These are phyloP conservation scores for Penicillium hesseltinei DNA, from an alignment of 2,329 filamentous ascomycete genomes.

Conservation along the genomic window DNA sequence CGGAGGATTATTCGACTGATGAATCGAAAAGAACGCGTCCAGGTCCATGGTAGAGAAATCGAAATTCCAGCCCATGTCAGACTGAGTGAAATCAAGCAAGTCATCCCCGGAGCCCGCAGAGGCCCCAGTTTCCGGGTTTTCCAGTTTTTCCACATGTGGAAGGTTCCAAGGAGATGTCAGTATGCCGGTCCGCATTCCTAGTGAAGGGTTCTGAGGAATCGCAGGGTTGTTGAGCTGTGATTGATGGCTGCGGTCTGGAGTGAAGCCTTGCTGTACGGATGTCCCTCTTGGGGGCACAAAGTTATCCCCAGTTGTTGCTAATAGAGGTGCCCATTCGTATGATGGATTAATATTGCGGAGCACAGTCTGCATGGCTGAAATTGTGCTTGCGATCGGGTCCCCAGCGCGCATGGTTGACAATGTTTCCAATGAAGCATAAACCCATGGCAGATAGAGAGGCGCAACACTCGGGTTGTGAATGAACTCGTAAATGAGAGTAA, in stretches of 20 bases:
- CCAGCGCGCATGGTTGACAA: constrained; percentile 38
- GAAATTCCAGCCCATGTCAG: constrained; percentile 42
- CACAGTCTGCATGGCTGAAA: constrained; percentile 34
- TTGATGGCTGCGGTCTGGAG: background rate
- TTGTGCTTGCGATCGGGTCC: constrained; percentile 30
- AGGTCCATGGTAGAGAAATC: constrained; percentile 43
- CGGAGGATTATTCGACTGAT: constrained; percentile 24
- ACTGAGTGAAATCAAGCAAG: constrained; percentile 37
- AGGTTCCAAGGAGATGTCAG: constrained; percentile 25
- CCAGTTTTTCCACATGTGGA: constrained; percentile 20
- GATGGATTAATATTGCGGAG: constrained; percentile 32
- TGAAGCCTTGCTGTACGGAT: background rate
- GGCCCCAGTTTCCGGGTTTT: constrained; percentile 21
- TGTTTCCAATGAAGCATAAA: constrained; percentile 39
- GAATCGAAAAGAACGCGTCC: constrained; percentile 39
- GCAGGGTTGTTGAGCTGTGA: background rate
- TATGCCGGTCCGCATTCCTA: constrained; percentile 9
- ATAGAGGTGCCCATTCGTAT: constrained; percentile 27
- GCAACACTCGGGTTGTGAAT: constrained; percentile 41
- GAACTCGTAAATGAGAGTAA: constrained; percentile 46
- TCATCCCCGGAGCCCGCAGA: constrained; percentile 32
- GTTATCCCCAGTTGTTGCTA: background rate
- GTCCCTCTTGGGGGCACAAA: background rate
- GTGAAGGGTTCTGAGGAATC: background rate
- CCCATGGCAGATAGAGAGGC: constrained; percentile 44